Percentiles rank a stretch among this genome's conserved stretches.
Evolutionary conservation across 129 eudicot species (phyloP).

Genomic region (Scalesia atractyloides): DNA sequence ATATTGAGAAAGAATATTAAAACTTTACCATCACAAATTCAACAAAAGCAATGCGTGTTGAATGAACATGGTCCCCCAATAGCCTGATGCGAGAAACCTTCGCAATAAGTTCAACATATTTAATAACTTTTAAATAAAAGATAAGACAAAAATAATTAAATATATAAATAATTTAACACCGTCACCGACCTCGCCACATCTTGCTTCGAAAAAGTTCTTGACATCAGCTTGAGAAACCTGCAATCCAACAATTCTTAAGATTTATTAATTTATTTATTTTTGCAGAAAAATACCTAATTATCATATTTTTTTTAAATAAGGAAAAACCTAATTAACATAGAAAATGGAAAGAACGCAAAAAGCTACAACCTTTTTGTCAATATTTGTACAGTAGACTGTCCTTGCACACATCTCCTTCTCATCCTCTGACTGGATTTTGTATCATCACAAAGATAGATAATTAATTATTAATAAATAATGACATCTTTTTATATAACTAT

Average conservation of each 20-base stretch:
- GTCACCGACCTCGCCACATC: slow-evolving; percentile 88
- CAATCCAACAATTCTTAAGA: slow-evolving; percentile 2
- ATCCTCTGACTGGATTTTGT: slow-evolving; percentile 75
- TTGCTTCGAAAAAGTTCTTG: slow-evolving; percentile 77
- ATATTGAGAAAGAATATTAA: slow-evolving; percentile 4
- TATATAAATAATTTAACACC: neutral
- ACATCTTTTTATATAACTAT: slow-evolving; percentile 5
- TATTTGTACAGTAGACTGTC: slow-evolving; percentile 97
- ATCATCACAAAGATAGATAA: slow-evolving; percentile 19
- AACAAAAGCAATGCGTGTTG: slow-evolving; percentile 95
- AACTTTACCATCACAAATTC: slow-evolving; percentile 79
- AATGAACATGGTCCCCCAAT: slow-evolving; percentile 93
- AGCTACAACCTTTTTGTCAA: slow-evolving; percentile 79
- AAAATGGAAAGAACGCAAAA: slow-evolving; percentile 16
- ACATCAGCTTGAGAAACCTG: slow-evolving; percentile 94
- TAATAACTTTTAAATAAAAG: neutral
- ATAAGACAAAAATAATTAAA: neutral
- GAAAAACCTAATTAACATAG: neutral
- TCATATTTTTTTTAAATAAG: neutral
- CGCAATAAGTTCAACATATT: slow-evolving; percentile 16
- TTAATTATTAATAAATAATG: neutral
- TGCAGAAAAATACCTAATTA: neutral
- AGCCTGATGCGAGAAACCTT: slow-evolving; percentile 97
- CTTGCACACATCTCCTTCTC: slow-evolving; percentile 97
- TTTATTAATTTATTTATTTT: slow-evolving; percentile 2